Evolutionary conservation across 2,329 filamentous ascomycete genomes (phyloP).

Genomic region (Podosphaera leucotricha): DNA sequence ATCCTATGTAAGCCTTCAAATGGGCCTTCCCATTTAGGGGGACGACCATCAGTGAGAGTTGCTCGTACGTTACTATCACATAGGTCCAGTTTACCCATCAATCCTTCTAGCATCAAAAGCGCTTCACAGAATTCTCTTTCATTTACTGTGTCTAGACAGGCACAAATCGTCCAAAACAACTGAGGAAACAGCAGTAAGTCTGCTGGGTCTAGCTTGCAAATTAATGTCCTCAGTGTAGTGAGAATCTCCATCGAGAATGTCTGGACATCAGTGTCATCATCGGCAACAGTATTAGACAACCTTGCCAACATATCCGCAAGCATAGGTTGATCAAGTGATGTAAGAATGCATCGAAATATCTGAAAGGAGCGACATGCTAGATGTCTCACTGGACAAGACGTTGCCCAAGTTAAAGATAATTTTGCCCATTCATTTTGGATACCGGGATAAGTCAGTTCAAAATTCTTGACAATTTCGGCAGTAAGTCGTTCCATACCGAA

Average conservation of each 20-base stretch:
- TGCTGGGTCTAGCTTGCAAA: slow-evolving; percentile 56
- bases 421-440: slow-evolving; percentile 84
- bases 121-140: slow-evolving; percentile 87
- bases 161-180: slow-evolving; percentile 93
- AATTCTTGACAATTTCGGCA: slow-evolving; percentile 59
- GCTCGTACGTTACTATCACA: slow-evolving; percentile 42
- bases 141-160: slow-evolving; percentile 89
- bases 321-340: slow-evolving; percentile 78
- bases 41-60: slow-evolving; percentile 54
- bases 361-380: slow-evolving; percentile 94
- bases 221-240: slow-evolving; percentile 78
- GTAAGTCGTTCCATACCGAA: slow-evolving; percentile 71
- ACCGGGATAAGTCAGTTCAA: slow-evolving; percentile 60
- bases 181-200: slow-evolving; percentile 80
- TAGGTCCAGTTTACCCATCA: slow-evolving; percentile 67
- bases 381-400: slow-evolving; percentile 84
- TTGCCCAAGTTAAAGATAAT: slow-evolving; percentile 82
- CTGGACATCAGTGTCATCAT: slow-evolving; percentile 82
- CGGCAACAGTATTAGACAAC: slow-evolving; percentile 88
- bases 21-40: slow-evolving; percentile 64
- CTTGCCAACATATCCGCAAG: slow-evolving; percentile 89
- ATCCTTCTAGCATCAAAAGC: slow-evolving; percentile 70
- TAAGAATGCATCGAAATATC: slow-evolving; percentile 83
- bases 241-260: slow-evolving; percentile 96
- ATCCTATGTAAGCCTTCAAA: slow-evolving; percentile 75